phyloP scores from a whole-genome alignment of 2,329 filamentous ascomycete genomes.

The Tolypocladium nubicola region DNA sequence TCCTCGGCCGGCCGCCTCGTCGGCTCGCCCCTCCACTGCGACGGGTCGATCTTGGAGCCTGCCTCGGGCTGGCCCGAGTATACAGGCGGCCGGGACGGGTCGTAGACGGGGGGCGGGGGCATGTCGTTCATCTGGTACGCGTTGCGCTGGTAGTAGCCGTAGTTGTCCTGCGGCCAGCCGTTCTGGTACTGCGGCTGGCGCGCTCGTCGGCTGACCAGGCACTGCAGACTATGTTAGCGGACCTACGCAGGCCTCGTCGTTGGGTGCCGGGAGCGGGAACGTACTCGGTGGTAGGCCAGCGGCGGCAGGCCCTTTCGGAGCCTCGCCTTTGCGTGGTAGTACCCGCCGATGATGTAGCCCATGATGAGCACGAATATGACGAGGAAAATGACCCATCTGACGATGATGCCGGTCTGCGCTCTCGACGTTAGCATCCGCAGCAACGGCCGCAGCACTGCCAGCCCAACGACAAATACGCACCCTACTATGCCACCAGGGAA shows the following conservation, averaged over 20 bases:
- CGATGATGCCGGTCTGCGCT: slow-evolving; percentile 46
- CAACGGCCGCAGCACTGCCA: not conserved
- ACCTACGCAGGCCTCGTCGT: not conserved
- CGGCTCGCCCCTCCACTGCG: slow-evolving; percentile 26
- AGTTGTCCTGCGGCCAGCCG: slow-evolving; percentile 14
- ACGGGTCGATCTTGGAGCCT: slow-evolving; percentile 42
- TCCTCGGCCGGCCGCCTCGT: slow-evolving; percentile 12
- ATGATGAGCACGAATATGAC: slow-evolving; percentile 47
- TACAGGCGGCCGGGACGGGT: slow-evolving; percentile 44
- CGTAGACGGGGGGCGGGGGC: slow-evolving; percentile 47
- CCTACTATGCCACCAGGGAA: slow-evolving; percentile 19
- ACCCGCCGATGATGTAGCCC: slow-evolving; percentile 55
- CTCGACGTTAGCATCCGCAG: not conserved
- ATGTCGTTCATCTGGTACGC: slow-evolving; percentile 40
- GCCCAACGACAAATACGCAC: slow-evolving; percentile 7
- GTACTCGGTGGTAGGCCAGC: slow-evolving; percentile 59
- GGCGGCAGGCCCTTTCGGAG: slow-evolving; percentile 55
- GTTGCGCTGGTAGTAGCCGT: slow-evolving; percentile 11
- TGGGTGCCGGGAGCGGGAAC: slow-evolving; percentile 9
- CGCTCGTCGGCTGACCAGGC: slow-evolving; percentile 35
- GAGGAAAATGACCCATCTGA: slow-evolving; percentile 64
- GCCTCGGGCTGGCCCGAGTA: slow-evolving; percentile 40
- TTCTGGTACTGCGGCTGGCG: slow-evolving; percentile 4
- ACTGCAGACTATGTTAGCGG: slow-evolving; percentile 22
- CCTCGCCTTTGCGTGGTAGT: slow-evolving; percentile 57